phyloP scores from a whole-genome alignment of 257 asterid species.

The Linaria vulgaris region DNA sequence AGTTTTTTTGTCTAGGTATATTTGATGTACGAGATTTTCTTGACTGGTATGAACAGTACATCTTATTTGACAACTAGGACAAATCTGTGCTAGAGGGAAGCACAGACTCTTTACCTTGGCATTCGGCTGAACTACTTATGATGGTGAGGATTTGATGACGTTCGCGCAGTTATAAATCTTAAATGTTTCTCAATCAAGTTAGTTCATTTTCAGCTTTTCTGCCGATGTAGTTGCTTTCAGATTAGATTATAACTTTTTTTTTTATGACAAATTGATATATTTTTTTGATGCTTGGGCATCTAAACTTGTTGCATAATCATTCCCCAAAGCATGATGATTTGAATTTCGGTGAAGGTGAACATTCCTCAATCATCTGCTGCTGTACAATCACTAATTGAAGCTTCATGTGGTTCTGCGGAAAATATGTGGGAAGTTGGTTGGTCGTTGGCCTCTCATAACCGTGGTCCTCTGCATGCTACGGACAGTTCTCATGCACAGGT shows the following conservation, averaged over 20 bases:
- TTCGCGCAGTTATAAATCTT: conserved; percentile 12
- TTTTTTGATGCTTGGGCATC: conserved; percentile 5
- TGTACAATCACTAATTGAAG: conserved; percentile 79
- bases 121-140: conserved; percentile 64
- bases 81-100: conserved; percentile 41
- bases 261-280: too few species aligned
- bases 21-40: conserved; percentile 7
- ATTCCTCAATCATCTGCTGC: conserved; percentile 75
- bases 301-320: conserved; percentile 7
- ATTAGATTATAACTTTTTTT: neutral
- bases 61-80: conserved; percentile 45
- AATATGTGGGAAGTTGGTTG: conserved; percentile 98
- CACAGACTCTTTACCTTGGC: conserved; percentile 56
- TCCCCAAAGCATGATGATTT: conserved; percentile 18
- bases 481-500: conserved; percentile 59
- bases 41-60: conserved; percentile 22
- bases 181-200: conserved; percentile 6
- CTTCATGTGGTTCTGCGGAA: conserved; percentile 78
- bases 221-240: neutral
- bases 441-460: conserved; percentile 79
- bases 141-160: conserved; percentile 44
- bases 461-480: conserved; percentile 52
- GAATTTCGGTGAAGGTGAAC: conserved; percentile 60
- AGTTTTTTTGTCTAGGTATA: conserved; percentile 18
- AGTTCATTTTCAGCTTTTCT: conserved; percentile 1